These are phyloP conservation scores for Bruguiera parviflora DNA, from an alignment of 345 rosid genomes.

Conservation along the genomic window DNA sequence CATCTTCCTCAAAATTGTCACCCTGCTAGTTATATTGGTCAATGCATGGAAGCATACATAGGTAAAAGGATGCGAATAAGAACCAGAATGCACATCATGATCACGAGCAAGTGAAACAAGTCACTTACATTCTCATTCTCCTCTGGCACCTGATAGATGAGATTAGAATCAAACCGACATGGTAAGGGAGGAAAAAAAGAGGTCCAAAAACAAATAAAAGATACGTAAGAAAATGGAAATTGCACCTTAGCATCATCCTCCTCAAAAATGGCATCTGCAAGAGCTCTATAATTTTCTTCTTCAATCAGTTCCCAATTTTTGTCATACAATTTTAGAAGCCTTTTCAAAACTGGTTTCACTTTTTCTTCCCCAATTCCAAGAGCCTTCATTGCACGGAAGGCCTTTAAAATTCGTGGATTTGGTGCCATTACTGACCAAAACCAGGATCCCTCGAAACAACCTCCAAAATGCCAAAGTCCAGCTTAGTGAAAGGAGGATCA, in stretches of 20 bases:
- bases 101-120: constrained; percentile 2
- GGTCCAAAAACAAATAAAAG: neutral
- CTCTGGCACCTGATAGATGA: constrained; percentile 39
- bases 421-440: constrained; percentile 45
- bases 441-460: constrained; percentile 1
- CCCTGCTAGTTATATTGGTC: constrained; percentile 26
- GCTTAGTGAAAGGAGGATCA: neutral
- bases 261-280: constrained; percentile 87
- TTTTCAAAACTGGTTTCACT: constrained; percentile 73
- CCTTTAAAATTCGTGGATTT: constrained; percentile 44
- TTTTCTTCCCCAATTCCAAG: constrained; percentile 51
- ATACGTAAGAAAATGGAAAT: constrained; percentile 3
- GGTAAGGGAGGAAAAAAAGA: neutral
- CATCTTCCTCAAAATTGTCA: constrained; percentile 39
- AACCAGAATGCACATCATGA: constrained; percentile 8
- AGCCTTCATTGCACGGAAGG: constrained; percentile 62
- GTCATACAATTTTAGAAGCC: constrained; percentile 62
- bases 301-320: constrained; percentile 82
- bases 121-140: constrained; percentile 40
- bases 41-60: constrained; percentile 9
- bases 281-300: constrained; percentile 77
- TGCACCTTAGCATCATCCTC: constrained; percentile 62
- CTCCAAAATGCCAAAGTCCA: neutral
- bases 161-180: constrained; percentile 11
- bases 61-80: neutral